Base-by-base conservation (phyloP, 2,329 filamentous ascomycete species). In the Lachnellula suecica region DNA sequence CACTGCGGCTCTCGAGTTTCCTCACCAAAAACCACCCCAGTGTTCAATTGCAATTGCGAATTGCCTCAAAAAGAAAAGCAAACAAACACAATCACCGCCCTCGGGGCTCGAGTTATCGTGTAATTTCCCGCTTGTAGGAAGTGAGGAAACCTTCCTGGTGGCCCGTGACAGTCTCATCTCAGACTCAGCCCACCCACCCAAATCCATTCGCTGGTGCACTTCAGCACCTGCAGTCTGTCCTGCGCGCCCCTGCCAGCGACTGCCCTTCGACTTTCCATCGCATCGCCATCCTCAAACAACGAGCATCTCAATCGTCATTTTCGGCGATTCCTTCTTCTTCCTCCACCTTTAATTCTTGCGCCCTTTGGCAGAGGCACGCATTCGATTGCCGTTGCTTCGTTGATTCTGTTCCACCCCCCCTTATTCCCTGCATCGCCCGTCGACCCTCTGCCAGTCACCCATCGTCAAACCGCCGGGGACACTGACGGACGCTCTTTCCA, bases 361-460 rank as follows among this genome's bases (percentile, higher is more conserved):
- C 54, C 45, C 49, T 53, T 51, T 45, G 43, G 49, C 41, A 53
- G 56, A 63, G 55, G 56, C 40, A 65, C 62, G 59, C 64, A 66
- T 65, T 64, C 57, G 59, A 54, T 66, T 65, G 62, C 51, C 51
- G 63, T 62, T 48, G 42, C 56, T 52, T 56, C 52, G 25, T 25
- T 54, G 48, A 15, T 46, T 54, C 47, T 34, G 20, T 44, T 51
- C 37, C 46, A 45, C 47, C 24, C 20, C 34, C 24, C 47, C 47
- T 45, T 40, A 41, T 51, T 46, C 35, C 20, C 43, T 46, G 34
- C 19, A 17, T 23, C n/a, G 20, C 34, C 34, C 29, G 11, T 23
- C n/a, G 25, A 25, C 24, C 27, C n/a, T 42, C 13, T 27, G 27
- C 25, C 47, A 48, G 22, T 49, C 49, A 40, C 13, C n/a, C 45